Evolutionary conservation across 116 monocot species (phyloP).

Genomic region (Zostera marina): DNA sequence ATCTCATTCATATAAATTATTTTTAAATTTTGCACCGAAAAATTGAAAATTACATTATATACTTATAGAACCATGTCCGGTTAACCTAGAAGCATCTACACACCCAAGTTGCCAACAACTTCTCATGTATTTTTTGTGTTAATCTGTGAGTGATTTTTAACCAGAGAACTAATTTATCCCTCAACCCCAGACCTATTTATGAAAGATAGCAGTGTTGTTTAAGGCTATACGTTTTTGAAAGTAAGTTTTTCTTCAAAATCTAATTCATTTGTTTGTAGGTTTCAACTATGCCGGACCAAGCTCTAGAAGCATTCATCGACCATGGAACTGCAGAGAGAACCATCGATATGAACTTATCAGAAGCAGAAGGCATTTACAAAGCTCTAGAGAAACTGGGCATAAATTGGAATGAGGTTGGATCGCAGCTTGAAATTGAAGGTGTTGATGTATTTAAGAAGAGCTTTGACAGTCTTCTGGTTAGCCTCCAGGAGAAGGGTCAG

Average conservation of each 20-base stretch:
- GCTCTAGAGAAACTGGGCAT: constrained; percentile 63
- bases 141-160: no score
- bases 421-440: constrained; percentile 52
- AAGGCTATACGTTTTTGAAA: no score
- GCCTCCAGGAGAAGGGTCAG: constrained; percentile 54
- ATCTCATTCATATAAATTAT: background rate
- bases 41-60: no score
- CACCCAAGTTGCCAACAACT: no score
- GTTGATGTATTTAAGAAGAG: constrained; percentile 75
- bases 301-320: constrained; percentile 55
- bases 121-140: no score
- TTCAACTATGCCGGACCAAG: constrained; percentile 78
- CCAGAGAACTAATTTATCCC: no score
- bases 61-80: no score
- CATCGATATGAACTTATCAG: constrained; percentile 43
- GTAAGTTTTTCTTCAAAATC: background rate
- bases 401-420: constrained; percentile 49
- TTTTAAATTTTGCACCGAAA: no score
- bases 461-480: constrained; percentile 54
- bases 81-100: no score
- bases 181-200: no score
- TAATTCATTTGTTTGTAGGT: constrained; percentile 30
- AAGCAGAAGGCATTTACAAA: constrained; percentile 56
- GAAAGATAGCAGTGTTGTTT: no score
- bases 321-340: constrained; percentile 52